Base-by-base conservation (phyloP, 345 rosid species). In the Eucalyptus sideroxylon region DNA sequence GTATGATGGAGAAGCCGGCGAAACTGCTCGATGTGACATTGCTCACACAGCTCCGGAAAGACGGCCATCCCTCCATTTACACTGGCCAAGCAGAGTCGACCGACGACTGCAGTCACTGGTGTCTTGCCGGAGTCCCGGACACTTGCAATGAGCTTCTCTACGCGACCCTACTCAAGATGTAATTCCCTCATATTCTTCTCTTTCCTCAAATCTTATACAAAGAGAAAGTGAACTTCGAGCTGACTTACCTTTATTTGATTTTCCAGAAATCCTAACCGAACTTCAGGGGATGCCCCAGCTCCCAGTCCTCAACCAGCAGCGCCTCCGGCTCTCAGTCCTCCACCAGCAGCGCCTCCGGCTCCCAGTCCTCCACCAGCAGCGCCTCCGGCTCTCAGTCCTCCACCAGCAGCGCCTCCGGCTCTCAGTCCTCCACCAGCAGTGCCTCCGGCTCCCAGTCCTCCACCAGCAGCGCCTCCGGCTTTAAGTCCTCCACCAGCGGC, bases 81-180 rank as follows among this genome's bases (percentile, higher is more conserved):
- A 82, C 94, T 7, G 93, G 93, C 69, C 16, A 56, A 6, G 94
- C 92, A 59, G 15, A 9, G 11, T 31, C 50, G 5, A 67, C 89
- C 0, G 47, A 62, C 3, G 97, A 97, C 87, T 97, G 98, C 90
- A 95, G 97, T 90, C 99, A 97, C 86, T 97, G 98, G 99, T 95
- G 99, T 88, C 93, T 96, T 6, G 93, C 97, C 4, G 98, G 99
- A 53, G 93, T 94, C 90, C 99, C 97, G 2, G 97, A 96, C 89
- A 88, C 93, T 11, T 97, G 97, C 98, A 97, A 97, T 89, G 94
- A 95, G 88, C 94, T 97, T 23, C 89, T 97, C 31, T 94, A 95
- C 90, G 53, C 93, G 17, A 55, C 86, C 42, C 69, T 87, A 53
- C 56, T 89, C 51, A 6, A 7, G 55, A 69, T 77, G 77, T 87